Base-by-base conservation (phyloP, 164 flowering plant genomes). In the Vitis amurensis region DNA sequence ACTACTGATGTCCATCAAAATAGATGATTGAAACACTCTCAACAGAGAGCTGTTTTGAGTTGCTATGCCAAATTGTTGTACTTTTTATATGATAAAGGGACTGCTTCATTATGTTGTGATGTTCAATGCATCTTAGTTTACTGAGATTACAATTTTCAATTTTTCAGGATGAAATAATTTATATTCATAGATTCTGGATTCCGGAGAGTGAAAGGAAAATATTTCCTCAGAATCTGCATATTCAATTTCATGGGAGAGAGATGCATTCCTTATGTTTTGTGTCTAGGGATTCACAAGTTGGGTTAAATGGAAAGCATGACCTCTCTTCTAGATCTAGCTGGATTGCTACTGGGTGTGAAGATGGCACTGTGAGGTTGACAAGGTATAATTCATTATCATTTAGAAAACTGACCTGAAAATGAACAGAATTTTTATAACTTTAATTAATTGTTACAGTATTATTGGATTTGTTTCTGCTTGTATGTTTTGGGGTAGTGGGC, bases 321-420 rank as follows among this genome's bases (percentile, higher is more conserved):
- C 15, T 13, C 37, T 58, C 49, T 37, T 68, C 81, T 64, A 71
- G 65, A 62, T 80, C 82, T 57, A 76, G 88, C 82, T 91, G 88
- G 87, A 78, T 96, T 78, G 97, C 92, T 50, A 93, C 99, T 53
- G 99, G 99, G 9, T 88, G 95, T 85, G 99, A 96, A 84, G 98
- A 93, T 87, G 98, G 99, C 75, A 87, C 97, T 70, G 95, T 96
- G 61, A 82, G 98, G 78, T 79, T 96, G 85, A 91, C 95, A 17
- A 86, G 97, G 99, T 93, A 85, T 56, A 53, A 48, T 17, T 30
- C 11, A 37, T n/a, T 14, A 8, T 11, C n/a, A 12, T 7, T 30
- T 31, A 64, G 15, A 17, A 50, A 60, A 30, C 60, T 71, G 55
- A 50, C 15, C 29, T 71, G 44, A 23, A 8, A 57, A 37, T 50